phyloP scores from a whole-genome alignment of 2,329 filamentous ascomycete genomes.

The Achaetomium macrosporum region DNA sequence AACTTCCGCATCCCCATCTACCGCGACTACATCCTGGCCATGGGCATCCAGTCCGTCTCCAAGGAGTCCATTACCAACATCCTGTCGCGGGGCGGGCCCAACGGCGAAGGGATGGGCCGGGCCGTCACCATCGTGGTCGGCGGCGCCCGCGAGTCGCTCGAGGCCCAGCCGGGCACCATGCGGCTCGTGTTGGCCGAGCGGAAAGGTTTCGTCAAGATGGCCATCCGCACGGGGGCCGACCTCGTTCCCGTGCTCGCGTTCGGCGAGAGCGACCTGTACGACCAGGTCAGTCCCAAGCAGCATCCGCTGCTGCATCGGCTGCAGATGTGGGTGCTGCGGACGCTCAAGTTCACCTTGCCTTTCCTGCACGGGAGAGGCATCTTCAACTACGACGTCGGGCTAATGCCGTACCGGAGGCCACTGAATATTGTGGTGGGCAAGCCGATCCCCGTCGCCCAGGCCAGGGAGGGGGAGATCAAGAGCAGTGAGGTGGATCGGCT shows the following conservation, averaged over 20 bases:
- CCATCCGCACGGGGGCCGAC: slow-evolving; percentile 85
- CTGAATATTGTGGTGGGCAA: slow-evolving; percentile 85
- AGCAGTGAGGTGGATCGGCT: slow-evolving; percentile 73
- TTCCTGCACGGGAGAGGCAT: slow-evolving; percentile 85
- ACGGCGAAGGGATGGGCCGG: slow-evolving; percentile 82
- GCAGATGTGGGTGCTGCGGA: slow-evolving; percentile 77
- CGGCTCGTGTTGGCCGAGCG: slow-evolving; percentile 74
- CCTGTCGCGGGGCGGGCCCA: slow-evolving; percentile 69
- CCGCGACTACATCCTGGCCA: slow-evolving; percentile 83
- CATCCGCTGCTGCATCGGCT: slow-evolving; percentile 75
- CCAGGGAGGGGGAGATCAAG: slow-evolving; percentile 48
- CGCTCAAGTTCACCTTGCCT: slow-evolving; percentile 88
- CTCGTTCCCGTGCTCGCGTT: slow-evolving; percentile 89
- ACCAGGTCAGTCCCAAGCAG: slow-evolving; percentile 71
- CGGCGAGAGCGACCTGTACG: slow-evolving; percentile 93
- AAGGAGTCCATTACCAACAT: slow-evolving; percentile 88
- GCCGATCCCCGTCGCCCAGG: slow-evolving; percentile 64
- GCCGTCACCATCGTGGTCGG: slow-evolving; percentile 94
- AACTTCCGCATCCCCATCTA: slow-evolving; percentile 95
- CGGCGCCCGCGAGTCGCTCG: slow-evolving; percentile 84
- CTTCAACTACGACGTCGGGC: slow-evolving; percentile 95
- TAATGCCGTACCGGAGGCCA: slow-evolving; percentile 87
- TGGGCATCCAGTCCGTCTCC: slow-evolving; percentile 84
- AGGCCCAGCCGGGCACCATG: slow-evolving; percentile 72
- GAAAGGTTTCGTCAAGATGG: slow-evolving; percentile 92